Percentiles rank a stretch among this genome's conserved stretches.
Conservation (phyloP, 2,329 filamentous ascomycete genomes). For the Pseudofabraea citricarpa region DNA sequence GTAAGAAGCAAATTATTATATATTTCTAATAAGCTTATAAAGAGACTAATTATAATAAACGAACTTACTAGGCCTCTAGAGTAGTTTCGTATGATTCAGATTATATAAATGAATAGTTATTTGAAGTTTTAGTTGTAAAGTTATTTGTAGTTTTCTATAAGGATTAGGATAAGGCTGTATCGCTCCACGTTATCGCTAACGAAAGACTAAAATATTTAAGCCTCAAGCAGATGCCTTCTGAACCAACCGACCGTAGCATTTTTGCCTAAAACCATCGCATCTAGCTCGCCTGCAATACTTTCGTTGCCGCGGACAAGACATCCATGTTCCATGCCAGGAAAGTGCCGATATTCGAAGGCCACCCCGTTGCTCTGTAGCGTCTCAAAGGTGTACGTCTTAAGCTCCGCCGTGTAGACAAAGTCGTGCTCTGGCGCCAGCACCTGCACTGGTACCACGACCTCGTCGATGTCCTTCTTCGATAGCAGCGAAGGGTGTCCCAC, state of each 20-base stretch:
- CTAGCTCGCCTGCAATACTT: constrained; percentile 32
- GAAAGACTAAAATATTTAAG: background rate
- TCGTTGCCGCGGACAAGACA: constrained; percentile 38
- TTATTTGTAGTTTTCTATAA: too few species aligned
- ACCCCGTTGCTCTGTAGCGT: constrained; percentile 33
- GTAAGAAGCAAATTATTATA: too few species aligned
- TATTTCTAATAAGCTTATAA: too few species aligned
- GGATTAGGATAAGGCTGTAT: too few species aligned
- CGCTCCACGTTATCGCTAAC: too few species aligned
- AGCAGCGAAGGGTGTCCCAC: constrained; percentile 28
- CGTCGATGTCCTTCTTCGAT: constrained; percentile 40
- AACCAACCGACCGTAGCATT: constrained; percentile 42
- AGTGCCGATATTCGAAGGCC: constrained; percentile 45
- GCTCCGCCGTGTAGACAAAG: constrained; percentile 33
- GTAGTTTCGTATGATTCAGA: too few species aligned
- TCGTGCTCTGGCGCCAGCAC: constrained; percentile 47
- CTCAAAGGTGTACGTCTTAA: constrained; percentile 39
- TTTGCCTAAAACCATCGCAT: constrained; percentile 43
- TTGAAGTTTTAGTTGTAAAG: too few species aligned
- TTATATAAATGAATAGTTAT: too few species aligned
- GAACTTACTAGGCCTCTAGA: too few species aligned
- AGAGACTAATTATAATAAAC: too few species aligned
- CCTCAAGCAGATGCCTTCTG: constrained; percentile 12
- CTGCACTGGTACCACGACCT: constrained; percentile 43
- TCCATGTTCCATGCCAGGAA: constrained; percentile 43